These are phyloP conservation scores for Microbotryomycetes sp. DNA, from an alignment of 1,284 basidiomycete species.

Conservation along the genomic window DNA sequence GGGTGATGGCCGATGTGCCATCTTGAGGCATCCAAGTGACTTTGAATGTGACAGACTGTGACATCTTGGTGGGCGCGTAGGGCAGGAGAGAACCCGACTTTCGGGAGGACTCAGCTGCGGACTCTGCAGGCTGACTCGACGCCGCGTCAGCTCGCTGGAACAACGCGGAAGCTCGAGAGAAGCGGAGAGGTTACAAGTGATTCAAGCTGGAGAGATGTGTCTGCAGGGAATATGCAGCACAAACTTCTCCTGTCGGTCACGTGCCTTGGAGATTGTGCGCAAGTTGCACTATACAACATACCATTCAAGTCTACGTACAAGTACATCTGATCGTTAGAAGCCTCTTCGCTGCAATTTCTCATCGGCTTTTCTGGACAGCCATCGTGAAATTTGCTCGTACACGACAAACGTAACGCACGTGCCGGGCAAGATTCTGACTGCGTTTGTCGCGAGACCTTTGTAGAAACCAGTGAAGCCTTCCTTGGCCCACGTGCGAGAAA, in stretches of 20 bases:
- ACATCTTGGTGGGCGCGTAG: neutral
- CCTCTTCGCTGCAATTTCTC: conserved; percentile 1
- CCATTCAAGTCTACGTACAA: too few relatives aligned
- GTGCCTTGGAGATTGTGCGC: too few relatives aligned
- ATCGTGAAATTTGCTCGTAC: conserved; percentile 69
- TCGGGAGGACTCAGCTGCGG: too few relatives aligned
- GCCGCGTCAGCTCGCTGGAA: neutral
- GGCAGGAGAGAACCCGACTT: neutral
- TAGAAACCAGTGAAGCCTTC: conserved; percentile 87
- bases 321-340: too few relatives aligned
- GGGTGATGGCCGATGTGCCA: neutral
- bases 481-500: conserved; percentile 67
- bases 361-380: conserved; percentile 7
- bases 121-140: too few relatives aligned
- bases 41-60: neutral
- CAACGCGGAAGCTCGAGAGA: neutral
- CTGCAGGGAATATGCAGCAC: too few relatives aligned
- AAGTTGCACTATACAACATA: too few relatives aligned
- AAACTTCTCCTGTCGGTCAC: too few relatives aligned
- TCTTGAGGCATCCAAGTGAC: neutral
- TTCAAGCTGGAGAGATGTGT: too few relatives aligned
- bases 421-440: conserved; percentile 90
- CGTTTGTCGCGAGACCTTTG: conserved; percentile 89
- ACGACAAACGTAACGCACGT: conserved; percentile 98
- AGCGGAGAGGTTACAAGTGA: too few relatives aligned